Evolutionary conservation across 1,284 basidiomycete species (phyloP).

Genomic region (Heterobasidion irregulare): DNA sequence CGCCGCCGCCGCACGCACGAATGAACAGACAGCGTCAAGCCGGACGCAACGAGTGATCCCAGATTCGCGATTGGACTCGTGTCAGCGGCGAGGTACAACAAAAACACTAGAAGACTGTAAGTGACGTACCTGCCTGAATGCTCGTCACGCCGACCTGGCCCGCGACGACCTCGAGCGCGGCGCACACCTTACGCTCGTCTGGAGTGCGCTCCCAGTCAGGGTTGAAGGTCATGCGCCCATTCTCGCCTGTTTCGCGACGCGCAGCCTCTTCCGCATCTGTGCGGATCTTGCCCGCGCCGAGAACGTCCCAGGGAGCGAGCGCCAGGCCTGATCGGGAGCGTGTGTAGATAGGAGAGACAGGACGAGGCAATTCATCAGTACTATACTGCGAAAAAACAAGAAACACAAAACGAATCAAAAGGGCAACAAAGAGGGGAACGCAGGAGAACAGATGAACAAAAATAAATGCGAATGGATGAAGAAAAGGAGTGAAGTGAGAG

Average conservation of each 20-base stretch:
- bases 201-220: slow-evolving; percentile 17
- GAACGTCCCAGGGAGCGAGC: slow-evolving; percentile 22
- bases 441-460: not conserved
- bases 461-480: not conserved
- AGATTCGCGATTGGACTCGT: no score
- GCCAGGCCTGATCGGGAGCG: slow-evolving; percentile 10
- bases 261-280: slow-evolving; percentile 20
- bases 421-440: not conserved
- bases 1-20: not conserved
- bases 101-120: not conserved
- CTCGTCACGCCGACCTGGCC: slow-evolving; percentile 15
- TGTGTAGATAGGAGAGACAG: not conserved
- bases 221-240: slow-evolving; percentile 11
- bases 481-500: not conserved
- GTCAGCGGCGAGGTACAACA: no score
- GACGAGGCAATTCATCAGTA: no score
- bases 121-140: slow-evolving; percentile 15
- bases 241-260: slow-evolving; percentile 15
- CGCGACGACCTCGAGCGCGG: slow-evolving; percentile 17
- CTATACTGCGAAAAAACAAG: no score
- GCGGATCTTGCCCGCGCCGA: slow-evolving; percentile 22
- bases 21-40: not conserved
- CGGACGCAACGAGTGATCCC: no score
- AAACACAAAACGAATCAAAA: no score
- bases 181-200: slow-evolving; percentile 14